Evolutionary conservation across 2,329 filamentous ascomycete species (phyloP).

Genomic region (Arthroderma sp.): DNA sequence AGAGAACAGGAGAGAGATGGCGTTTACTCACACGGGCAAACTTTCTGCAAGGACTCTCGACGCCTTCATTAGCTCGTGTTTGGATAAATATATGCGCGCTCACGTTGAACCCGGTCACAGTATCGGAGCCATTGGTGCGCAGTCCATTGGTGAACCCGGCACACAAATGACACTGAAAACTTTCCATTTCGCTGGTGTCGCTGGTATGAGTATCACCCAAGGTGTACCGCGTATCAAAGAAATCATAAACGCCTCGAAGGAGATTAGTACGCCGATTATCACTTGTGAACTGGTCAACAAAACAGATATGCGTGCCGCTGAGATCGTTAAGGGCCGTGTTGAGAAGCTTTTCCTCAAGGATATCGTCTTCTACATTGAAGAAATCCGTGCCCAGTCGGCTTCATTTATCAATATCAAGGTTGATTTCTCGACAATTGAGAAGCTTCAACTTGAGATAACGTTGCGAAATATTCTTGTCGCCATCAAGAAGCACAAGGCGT

Average conservation of each 20-base stretch:
- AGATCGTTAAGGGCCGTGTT: slow-evolving; percentile 81
- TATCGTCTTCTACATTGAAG: slow-evolving; percentile 66
- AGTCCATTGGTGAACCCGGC: slow-evolving; percentile 95
- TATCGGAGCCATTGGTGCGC: slow-evolving; percentile 88
- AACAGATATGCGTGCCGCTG: slow-evolving; percentile 63
- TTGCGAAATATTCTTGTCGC: slow-evolving; percentile 61
- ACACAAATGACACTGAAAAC: slow-evolving; percentile 99
- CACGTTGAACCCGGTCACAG: slow-evolving; percentile 91
- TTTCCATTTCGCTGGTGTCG: slow-evolving; percentile 99
- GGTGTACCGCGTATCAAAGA: slow-evolving; percentile 99
- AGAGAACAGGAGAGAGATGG: slow-evolving; percentile 24
- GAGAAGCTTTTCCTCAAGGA: slow-evolving; percentile 90
- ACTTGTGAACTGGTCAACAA: slow-evolving; percentile 71
- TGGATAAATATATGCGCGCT: slow-evolving; percentile 82
- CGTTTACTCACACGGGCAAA: slow-evolving; percentile 63
- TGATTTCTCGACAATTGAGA: slow-evolving; percentile 63
- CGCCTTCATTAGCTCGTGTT: slow-evolving; percentile 66
- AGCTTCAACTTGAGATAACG: slow-evolving; percentile 69
- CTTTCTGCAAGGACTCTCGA: slow-evolving; percentile 62
- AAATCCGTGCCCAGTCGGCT: slow-evolving; percentile 69
- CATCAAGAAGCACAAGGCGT: slow-evolving; percentile 69
- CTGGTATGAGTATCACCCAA: slow-evolving; percentile 97
- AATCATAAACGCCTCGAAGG: slow-evolving; percentile 96
- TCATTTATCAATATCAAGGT: slow-evolving; percentile 71
- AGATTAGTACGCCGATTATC: slow-evolving; percentile 90